Base-by-base conservation (phyloP, 1,284 basidiomycete genomes). In the Rhodotorula sp. region DNA sequence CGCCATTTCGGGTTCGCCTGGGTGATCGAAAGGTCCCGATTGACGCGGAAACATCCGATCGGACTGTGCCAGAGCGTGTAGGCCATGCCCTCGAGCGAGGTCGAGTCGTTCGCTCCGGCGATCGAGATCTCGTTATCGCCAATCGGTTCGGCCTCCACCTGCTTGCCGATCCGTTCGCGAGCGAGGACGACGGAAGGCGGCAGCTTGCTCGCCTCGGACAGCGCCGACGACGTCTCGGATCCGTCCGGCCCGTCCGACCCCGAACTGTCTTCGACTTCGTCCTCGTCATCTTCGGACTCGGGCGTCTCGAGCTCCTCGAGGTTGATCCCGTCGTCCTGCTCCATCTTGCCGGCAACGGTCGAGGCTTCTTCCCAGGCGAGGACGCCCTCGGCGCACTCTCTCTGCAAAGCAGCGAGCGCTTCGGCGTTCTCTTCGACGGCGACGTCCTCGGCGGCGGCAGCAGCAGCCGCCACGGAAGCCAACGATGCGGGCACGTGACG, bases 1-100 rank as follows among this genome's bases (percentile, higher is more conserved):
- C 70, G n/a, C 70, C 70, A 71, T 5, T 31, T 63, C 1, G 67
- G 64, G 59, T 68, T 71, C 20, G 61, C 60, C 48, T 62, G 57
- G 43, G 56, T 51, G 60, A 68, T 54, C 26, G 61, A 48, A 3
- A 71, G 39, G 26, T 71, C 65, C 3, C 20, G 48, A 34, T 72
- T 61, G 23, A 68, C 67, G 8, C 70, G 49, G 64, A 68, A 72
- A 20, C 63, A 5, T 12, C 56, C 67, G 2, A 64, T 15, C 2
- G 67, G 57, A 0, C 47, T 34, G 26, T 68, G 10, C 66, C 66
- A 67, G 2, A 21, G 31, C 18, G 61, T 62, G 47, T 31, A 51
- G 1, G 67, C 61, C 39, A 68, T 39, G 2, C 70, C 70, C 29
- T 72, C 67, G 18, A 68, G 29, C 29, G 56, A 29, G 5, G 51